Evolutionary conservation across 2,329 filamentous ascomycete species (phyloP), one percentile per base, ranked within the genome.

Genomic region (Colletotrichum coccodes): DNA sequence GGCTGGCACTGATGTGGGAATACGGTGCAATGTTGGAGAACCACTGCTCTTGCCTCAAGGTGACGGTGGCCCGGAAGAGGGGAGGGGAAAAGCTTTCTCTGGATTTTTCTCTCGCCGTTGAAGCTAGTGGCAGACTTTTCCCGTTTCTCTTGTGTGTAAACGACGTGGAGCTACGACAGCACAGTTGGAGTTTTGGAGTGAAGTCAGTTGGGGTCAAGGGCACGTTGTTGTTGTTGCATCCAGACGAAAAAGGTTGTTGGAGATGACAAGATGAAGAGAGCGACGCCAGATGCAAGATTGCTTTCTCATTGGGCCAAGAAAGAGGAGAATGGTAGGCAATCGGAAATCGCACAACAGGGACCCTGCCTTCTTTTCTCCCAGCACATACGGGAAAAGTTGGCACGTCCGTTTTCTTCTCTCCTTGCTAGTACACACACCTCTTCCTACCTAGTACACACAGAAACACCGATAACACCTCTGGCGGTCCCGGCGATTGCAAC

Each of bases 161-260:
- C 23, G 18, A 34, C 40, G 40, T 26, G 28, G 21, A 46, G 28
- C 30, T 47, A 38, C 42, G 26, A 26, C 16, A 32, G 56, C 23
- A 53, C 50, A 23, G 34, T 52, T 68, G 64, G 52, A 50, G 59
- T 63, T 68, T 68, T 57, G 52, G 44, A 32, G 46, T 38, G 46
- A 38, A n/a, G 30, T 1, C 50, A 23, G 8, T 63, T 49, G 60
- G 60, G 47, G 53, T 47, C 21, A 26, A 59, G 30, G 32, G 47
- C 30, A 30, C 46, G n/a, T n/a, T 32, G 53, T 30, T 12, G 36
- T 28, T 23, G 40, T 61, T 34, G 49, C 49, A 62, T 49, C 40
- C 14, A 54, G 63, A 47, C 21, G 5, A 21, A 21, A 65, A 53
- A 26, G 52, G 44, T 30, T 38, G 21, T 64, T 49, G 46, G 46